Base-by-base conservation (phyloP, 2,329 filamentous ascomycete genomes). In the Rhinocladiella mackenziei region DNA sequence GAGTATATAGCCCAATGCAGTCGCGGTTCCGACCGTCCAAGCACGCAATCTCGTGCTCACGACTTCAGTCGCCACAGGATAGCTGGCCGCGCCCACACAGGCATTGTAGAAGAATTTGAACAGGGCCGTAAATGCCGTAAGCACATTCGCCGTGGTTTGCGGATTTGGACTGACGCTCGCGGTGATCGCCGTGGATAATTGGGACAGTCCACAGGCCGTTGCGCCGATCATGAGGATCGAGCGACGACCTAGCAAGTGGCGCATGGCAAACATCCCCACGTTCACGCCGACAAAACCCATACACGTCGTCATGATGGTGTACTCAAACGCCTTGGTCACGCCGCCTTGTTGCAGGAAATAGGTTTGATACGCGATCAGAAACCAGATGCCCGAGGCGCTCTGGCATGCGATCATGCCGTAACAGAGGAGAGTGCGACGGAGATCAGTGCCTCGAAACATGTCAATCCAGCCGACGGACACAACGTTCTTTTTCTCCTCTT, bases 391-490 rank as follows among this genome's bases (percentile, higher is more conserved):
- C 1, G 66, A 62, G 0, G 63, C 67, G 0, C 65, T 65, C 47
- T 73, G 70, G 10, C 67, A 68, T 0, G 67, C 67, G 23, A 74
- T 73, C 39, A 70, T 65, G 14, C 65, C 67, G 45, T 69, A 73
- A 56, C 69, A 75, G n/a, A 76, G 61, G 3, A 75, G 60, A 2
- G 72, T 76, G 4, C 72, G 67, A 7, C 72, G 63, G 6, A 75
- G 61, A 39, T 76, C 69, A 9, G 63, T 48, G 38, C 43, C 47
- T 35, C 49, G 32, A 18, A 54, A 54, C 45, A 47, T 48, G 20
- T 53, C 50, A 18, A 50, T 28, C 25, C 28, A 43, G n/a, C 36
- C 38, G 17, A 53, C 45, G n/a, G 23, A 45, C 17, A 38, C 50
- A 3, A 39, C 51, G 14, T 29, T 47, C 28, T 40, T 38, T 33